Evolutionary conservation across 176 grass and related monocot species (phyloP).

Genomic region (Avena eriantha): DNA sequence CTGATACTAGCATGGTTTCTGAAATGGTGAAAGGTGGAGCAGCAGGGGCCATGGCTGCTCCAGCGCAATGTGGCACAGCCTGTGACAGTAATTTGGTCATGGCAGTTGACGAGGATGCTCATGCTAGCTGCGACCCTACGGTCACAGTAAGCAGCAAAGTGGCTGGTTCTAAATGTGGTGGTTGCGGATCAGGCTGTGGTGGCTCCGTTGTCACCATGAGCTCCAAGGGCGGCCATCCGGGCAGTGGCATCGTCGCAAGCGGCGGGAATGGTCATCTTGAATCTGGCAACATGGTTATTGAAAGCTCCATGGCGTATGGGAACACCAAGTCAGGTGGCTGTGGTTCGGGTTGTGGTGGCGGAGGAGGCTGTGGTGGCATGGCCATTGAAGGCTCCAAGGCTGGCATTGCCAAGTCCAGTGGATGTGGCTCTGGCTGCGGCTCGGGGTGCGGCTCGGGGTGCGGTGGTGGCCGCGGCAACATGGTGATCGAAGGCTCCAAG

Average conservation of each 20-base stretch:
- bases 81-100: background rate
- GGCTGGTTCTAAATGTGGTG: background rate
- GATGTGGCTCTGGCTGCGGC: background rate
- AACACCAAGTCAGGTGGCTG: constrained; percentile 14
- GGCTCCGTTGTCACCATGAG: constrained; percentile 3
- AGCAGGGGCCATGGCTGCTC: background rate
- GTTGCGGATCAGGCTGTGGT: constrained; percentile 29
- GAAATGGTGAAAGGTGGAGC: constrained; percentile 32
- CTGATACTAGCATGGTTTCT: background rate
- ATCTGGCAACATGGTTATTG: background rate
- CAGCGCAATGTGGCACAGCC: background rate
- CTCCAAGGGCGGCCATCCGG: background rate
- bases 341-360: constrained; percentile 39
- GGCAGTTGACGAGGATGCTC: background rate
- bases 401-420: background rate
- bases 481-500: too few species aligned
- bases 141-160: background rate
- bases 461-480: background rate
- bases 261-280: background rate
- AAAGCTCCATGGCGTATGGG: background rate
- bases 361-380: background rate
- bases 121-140: background rate
- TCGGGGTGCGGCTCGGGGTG: background rate
- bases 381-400: background rate
- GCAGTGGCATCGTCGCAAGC: background rate